phyloP scores from a whole-genome alignment of 306 rosid genomes.

The Quercus agrifolia region DNA sequence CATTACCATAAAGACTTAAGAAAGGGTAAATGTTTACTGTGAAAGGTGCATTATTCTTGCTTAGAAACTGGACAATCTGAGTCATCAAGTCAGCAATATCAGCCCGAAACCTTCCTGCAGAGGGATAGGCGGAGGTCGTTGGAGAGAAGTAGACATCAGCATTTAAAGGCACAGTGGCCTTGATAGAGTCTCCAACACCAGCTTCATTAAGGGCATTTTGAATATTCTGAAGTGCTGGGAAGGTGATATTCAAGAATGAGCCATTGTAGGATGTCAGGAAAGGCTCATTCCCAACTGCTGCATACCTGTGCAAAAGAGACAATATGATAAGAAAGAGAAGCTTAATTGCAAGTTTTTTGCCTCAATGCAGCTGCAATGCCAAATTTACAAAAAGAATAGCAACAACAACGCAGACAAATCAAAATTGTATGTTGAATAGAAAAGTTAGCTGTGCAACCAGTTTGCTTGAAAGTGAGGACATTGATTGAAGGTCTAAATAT shows the following conservation, averaged over 20 bases:
- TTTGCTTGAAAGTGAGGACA: not conserved
- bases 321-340: not conserved
- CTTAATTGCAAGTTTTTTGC: not conserved
- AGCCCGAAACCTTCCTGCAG: slow-evolving; percentile 78
- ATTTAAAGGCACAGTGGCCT: slow-evolving; percentile 94
- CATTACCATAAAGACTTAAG: slow-evolving; percentile 85
- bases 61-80: slow-evolving; percentile 65
- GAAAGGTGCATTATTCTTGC: slow-evolving; percentile 75
- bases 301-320: slow-evolving; percentile 57
- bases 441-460: not conserved
- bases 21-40: slow-evolving; percentile 95
- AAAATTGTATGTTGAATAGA: not conserved
- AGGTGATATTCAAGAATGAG: slow-evolving; percentile 73
- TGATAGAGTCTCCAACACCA: slow-evolving; percentile 59
- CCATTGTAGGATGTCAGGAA: slow-evolving; percentile 84
- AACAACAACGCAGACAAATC: not conserved
- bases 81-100: slow-evolving; percentile 80
- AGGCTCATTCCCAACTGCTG: slow-evolving; percentile 98
- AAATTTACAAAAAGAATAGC: not conserved
- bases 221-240: slow-evolving; percentile 92
- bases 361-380: not conserved
- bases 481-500: not conserved
- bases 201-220: slow-evolving; percentile 93
- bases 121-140: slow-evolving; percentile 48
- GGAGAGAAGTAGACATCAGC: slow-evolving; percentile 94